A percentile compares a stretch with the other conserved stretches of the same genome.
Evolutionary conservation across 441 rosid species (phyloP).

Genomic region (Geranium incanum): DNA sequence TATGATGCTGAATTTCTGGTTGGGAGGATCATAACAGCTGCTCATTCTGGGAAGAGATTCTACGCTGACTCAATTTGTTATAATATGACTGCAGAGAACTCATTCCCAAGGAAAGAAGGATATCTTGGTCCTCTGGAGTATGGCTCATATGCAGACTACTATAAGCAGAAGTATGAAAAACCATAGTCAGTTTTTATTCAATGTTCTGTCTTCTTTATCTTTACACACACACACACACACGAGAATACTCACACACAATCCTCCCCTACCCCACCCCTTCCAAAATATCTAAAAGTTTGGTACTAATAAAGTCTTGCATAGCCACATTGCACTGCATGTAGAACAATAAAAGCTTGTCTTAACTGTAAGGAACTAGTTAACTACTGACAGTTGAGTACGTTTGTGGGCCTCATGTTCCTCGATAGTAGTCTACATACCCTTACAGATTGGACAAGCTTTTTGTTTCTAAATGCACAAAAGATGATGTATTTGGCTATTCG

Average conservation of each 20-base stretch:
- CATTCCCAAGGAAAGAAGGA: slow-evolving; percentile 99
- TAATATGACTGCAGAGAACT: slow-evolving; percentile 90
- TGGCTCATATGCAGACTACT: slow-evolving; percentile 90
- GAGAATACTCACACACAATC: neutral
- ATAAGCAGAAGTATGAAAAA: slow-evolving; percentile 78
- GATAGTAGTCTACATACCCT: slow-evolving; percentile 29
- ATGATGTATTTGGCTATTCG: slow-evolving; percentile 42
- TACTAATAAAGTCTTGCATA: slow-evolving; percentile 31
- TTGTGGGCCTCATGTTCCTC: slow-evolving; percentile 12
- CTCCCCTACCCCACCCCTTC: neutral
- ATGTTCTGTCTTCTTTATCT: slow-evolving; percentile 2
- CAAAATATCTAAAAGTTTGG: slow-evolving; percentile 2
- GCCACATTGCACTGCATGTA: slow-evolving; percentile 43
- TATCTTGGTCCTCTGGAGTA: slow-evolving; percentile 98
- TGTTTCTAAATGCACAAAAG: slow-evolving; percentile 44
- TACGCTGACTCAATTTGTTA: slow-evolving; percentile 81
- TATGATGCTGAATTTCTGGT: slow-evolving; percentile 48
- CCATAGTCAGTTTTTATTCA: neutral
- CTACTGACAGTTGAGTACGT: slow-evolving; percentile 22
- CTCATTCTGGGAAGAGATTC: slow-evolving; percentile 99
- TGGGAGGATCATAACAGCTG: slow-evolving; percentile 92
- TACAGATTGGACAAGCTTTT: slow-evolving; percentile 41
- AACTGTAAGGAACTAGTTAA: slow-evolving; percentile 24
- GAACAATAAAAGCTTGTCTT: slow-evolving; percentile 37
- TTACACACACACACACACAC: neutral